These are phyloP conservation scores for Domatiomyces globalis DNA, from an alignment of 2,329 filamentous ascomycete genomes.

Conservation along the genomic window DNA sequence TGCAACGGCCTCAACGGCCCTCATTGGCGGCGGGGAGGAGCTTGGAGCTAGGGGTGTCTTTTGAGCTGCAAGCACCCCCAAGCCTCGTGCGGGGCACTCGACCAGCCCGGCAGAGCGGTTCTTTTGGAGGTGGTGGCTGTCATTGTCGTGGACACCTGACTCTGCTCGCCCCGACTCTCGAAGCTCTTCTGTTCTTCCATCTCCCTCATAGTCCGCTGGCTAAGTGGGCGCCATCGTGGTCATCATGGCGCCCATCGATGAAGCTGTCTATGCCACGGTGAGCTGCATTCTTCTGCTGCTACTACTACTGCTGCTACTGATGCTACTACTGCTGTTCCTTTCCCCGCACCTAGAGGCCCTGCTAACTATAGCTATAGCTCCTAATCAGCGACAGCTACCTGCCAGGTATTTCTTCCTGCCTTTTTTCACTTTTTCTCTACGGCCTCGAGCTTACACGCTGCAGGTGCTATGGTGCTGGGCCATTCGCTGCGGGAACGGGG, in stretches of 20 bases:
- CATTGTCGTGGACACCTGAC: not conserved
- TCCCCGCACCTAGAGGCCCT: slow-evolving; percentile 7
- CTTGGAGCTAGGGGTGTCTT: not conserved
- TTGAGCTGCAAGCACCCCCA: not conserved
- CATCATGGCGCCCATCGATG: slow-evolving; percentile 18
- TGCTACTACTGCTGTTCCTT: not conserved
- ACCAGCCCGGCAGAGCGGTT: not conserved
- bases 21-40: not conserved
- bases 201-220: slow-evolving; percentile 2
- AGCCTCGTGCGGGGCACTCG: not conserved
- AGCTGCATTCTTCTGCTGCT: slow-evolving; percentile 3
- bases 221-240: not conserved
- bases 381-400: slow-evolving; percentile 85
- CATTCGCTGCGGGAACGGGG: slow-evolving; percentile 88
- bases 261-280: slow-evolving; percentile 19
- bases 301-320: slow-evolving; percentile 7
- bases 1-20: no score
- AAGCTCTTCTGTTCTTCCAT: slow-evolving; percentile 1
- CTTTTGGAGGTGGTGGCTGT: not conserved
- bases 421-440: slow-evolving; percentile 1
- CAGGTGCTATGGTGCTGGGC: slow-evolving; percentile 82
- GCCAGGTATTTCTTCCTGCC: slow-evolving; percentile 49
- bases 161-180: not conserved
- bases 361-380: slow-evolving; percentile 43
- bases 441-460: slow-evolving; percentile 7